phyloP scores from a whole-genome alignment of 2,329 filamentous ascomycete genomes.

The Diaporthe caulivora region DNA sequence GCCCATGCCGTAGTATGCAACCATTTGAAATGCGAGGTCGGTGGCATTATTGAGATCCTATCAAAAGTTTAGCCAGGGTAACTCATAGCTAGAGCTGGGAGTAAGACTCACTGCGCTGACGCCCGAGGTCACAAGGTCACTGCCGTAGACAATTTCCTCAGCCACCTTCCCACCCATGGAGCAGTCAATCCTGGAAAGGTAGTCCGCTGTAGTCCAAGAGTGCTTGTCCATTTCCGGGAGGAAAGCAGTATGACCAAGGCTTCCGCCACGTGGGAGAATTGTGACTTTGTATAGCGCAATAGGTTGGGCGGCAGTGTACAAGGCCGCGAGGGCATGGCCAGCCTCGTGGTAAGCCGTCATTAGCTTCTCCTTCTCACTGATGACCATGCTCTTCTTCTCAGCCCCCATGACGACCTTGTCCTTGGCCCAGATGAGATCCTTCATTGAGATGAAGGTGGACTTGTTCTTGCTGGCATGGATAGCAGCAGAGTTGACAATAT shows the following conservation, averaged over 20 bases:
- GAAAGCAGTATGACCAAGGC: slow-evolving; percentile 88
- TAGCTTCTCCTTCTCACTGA: slow-evolving; percentile 93
- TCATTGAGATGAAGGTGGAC: slow-evolving; percentile 78
- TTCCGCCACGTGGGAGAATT: slow-evolving; percentile 89
- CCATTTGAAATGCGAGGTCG: slow-evolving; percentile 85
- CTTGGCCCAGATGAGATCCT: slow-evolving; percentile 96
- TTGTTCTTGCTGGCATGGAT: slow-evolving; percentile 93
- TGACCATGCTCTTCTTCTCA: slow-evolving; percentile 89
- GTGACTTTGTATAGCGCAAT: slow-evolving; percentile 95
- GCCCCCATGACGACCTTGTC: slow-evolving; percentile 98
- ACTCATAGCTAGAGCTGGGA: background rate
- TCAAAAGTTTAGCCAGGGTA: slow-evolving; percentile 44
- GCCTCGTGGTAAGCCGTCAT: slow-evolving; percentile 98
- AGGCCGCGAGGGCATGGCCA: slow-evolving; percentile 90
- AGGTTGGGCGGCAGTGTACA: slow-evolving; percentile 80
- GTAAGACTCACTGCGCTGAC: slow-evolving; percentile 76
- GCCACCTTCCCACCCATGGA: slow-evolving; percentile 83
- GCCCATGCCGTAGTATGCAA: slow-evolving; percentile 92
- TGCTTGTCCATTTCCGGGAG: slow-evolving; percentile 95
- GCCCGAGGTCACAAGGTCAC: slow-evolving; percentile 92
- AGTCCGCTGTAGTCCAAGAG: slow-evolving; percentile 86
- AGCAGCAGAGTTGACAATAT: slow-evolving; percentile 95
- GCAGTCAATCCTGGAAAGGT: slow-evolving; percentile 77
- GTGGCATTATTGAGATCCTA: slow-evolving; percentile 90
- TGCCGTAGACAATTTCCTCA: slow-evolving; percentile 89